These are phyloP conservation scores for Peronospora destructor DNA, from an alignment of 352 stramenopile species.

Conservation along the genomic window DNA sequence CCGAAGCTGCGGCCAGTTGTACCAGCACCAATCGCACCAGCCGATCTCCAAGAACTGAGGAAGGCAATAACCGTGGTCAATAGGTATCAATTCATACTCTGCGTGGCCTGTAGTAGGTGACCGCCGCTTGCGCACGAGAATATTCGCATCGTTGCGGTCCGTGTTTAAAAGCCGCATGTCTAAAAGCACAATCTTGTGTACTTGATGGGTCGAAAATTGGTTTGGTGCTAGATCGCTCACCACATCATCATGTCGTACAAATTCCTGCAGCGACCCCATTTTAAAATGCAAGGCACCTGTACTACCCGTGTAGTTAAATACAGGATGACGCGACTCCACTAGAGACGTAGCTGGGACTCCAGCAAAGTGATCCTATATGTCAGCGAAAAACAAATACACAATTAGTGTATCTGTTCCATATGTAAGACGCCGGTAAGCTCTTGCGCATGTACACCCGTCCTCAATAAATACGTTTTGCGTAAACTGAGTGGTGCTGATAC, in stretches of 20 bases:
- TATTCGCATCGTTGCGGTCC: conserved; percentile 96
- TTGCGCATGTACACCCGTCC: not conserved
- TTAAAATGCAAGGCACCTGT: conserved; percentile 74
- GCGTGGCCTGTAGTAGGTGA: conserved; percentile 37
- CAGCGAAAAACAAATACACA: conserved; percentile 24
- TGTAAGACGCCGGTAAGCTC: not conserved
- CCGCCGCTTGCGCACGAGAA: conserved; percentile 88
- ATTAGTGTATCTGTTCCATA: conserved; percentile 3
- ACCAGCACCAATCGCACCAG: conserved; percentile 98
- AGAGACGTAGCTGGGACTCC: conserved; percentile 75
- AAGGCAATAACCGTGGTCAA: conserved; percentile 98
- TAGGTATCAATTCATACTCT: conserved; percentile 95
- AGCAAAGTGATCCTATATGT: conserved; percentile 73
- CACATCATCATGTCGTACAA: conserved; percentile 91
- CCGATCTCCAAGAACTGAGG: conserved; percentile 93
- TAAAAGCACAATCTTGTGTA: conserved; percentile 98
- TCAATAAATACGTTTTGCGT: not conserved
- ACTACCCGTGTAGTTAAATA: conserved; percentile 67
- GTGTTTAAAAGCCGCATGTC: conserved; percentile 98
- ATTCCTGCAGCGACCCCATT: conserved; percentile 96
- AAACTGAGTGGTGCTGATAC: conserved; percentile 18
- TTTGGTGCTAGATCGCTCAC: conserved; percentile 91
- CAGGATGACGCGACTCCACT: conserved; percentile 62
- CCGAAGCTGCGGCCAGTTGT: conserved; percentile 92
- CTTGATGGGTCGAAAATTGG: conserved; percentile 86